Base-by-base conservation (phyloP, 352 stramenopile species). In the Pythium apleroticum region DNA sequence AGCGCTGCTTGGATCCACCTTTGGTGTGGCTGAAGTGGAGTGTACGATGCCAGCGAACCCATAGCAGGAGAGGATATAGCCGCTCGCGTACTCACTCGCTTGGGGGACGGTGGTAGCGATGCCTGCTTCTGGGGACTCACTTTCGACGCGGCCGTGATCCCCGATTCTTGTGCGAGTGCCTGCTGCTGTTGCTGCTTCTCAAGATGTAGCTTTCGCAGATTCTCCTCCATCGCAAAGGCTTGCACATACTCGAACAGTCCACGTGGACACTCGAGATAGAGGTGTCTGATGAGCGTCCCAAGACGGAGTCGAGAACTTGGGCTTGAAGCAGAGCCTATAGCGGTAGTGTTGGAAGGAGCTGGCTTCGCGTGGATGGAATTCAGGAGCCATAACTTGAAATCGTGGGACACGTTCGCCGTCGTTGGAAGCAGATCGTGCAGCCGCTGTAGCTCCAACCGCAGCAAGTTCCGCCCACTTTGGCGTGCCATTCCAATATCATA, bases 1-100 rank as follows among this genome's bases (percentile, higher is more conserved):
- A 88, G 46, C 12, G 71, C 73, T 22, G 52, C 22, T 37, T 69
- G 63, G 1, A 68, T 64, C 65, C 69, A 71, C 37, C 35, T 48
- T 19, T 79, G 66, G 14, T 75, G 59, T 6, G 37, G n/a, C 22
- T 25, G 31, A n/a, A 71, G 52, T 54, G 43, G 43, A 3, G 43
- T 50, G 15, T 50, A 28, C 19, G 43, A 17, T 15, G 39, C 25
- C 30, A 20, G 19, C 4, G 39, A 56, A 17, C 28, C 6, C 5
- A 50, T 19, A 22, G 19, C 25, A 5, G 25, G 6, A 1, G 27
- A 17, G 20, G 53, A 28, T 19, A 37, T 12, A 10, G 43, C 17
- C 9, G 56, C n/a, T 39, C 35, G 28, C 6, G 56, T 28, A 17
- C 25, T 45, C 27, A 27, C 19, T 11, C 41, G 55, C 55, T 62